Evolutionary conservation across 23 red algal species (phyloP), one percentile per base, ranked within the genome.

Genomic region (Gracilaria vermiculophylla): DNA sequence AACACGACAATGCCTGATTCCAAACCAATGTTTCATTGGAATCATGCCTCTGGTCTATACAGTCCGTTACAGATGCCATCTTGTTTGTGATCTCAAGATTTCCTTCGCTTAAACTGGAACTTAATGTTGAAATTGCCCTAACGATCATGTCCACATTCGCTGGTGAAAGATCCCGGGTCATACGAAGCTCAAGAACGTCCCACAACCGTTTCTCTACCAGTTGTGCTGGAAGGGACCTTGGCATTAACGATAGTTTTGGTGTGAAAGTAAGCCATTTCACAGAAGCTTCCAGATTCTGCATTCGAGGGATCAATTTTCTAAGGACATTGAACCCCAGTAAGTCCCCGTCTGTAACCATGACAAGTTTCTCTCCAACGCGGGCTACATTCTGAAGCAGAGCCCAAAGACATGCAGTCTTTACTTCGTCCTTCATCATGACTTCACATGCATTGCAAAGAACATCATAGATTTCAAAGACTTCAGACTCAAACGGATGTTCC

Each of bases 401-500:
- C 42, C 36, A 73, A 48, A 73, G 37, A 44, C 23, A 25, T 28
- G 65, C 16, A 2, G 17, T 37, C 23, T 37, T 44, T 24, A 40
- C 24, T 12, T 73, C 6, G 14, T 73, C 67, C 17, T 28, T 73
- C 67, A 31, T 40, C 67, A 73, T 73, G 42, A 48, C 25, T 42
- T 73, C 23, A 28, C 67, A 73, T 42, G 25, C 47, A 3, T 5
- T 73, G 20, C 36, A 13, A 25, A 73, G 67, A 23, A 27, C 28
- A 47, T 73, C 67, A 48, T 28, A 73, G 5, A 73, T 73, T 11
- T 73, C 28, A 48, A 27, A 47, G 19, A 73, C 40, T 73, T 73
- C 67, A 27, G 37, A 36, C 33, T 73, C 67, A 24, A 16, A 47
- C 15, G 42, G 42, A 45, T 45, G 67, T 42, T 47, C 10, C 67